Evolutionary conservation across 2,329 filamentous ascomycete species (phyloP), one percentile per base, ranked within the genome.

Genomic region (Onygenales sp.): DNA sequence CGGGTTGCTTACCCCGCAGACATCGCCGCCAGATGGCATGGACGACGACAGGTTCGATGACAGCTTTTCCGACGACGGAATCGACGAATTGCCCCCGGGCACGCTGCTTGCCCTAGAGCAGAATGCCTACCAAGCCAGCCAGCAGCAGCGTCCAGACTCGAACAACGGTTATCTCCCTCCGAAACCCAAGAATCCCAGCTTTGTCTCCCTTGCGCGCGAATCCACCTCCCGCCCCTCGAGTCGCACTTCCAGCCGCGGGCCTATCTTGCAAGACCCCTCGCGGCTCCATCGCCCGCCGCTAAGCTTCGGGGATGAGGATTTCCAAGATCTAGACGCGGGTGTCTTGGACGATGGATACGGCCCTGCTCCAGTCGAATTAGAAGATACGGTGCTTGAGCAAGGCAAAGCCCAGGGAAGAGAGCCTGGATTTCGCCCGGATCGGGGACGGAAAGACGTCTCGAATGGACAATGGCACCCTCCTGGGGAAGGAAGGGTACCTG

Each of bases 31-130:
- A 31, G 53, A 65, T 70, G 71, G 69, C 63, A 75, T 75, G 73
- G 73, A 73, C 66, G 64, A 64, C 58, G 68, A 69, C 63, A 69
- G 68, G 64, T 72, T 73, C 61, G 71, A 75, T 64, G 72, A 74
- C 54, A 69, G 69, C 61, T 75, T 75, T 64, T 75, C 72, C 54
- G 73, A 75, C 59, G 71, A 75, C 57, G 69, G 68, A 57, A 70
- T 74, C 60, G 74, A 75, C 55, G 69, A 68, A 54, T 64, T 76
- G 51, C 69, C 72, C 44, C 64, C 69, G 32, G 63, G 71, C 52
- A 69, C 72, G 17, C 61, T 74, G 49, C 64, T 71, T 55, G 66
- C 73, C 59, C 64, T 77, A 42, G 74, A 76, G 59, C 66, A 75
- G 54, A 64, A 70, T 61, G 74, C 73, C n/a, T 67, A 68, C 51